Percentiles rank a stretch among this genome's conserved stretches.
These are phyloP conservation scores for Wickerhamomyces chaumierensis DNA, from an alignment of 805 yeast species.

Conservation along the genomic window DNA sequence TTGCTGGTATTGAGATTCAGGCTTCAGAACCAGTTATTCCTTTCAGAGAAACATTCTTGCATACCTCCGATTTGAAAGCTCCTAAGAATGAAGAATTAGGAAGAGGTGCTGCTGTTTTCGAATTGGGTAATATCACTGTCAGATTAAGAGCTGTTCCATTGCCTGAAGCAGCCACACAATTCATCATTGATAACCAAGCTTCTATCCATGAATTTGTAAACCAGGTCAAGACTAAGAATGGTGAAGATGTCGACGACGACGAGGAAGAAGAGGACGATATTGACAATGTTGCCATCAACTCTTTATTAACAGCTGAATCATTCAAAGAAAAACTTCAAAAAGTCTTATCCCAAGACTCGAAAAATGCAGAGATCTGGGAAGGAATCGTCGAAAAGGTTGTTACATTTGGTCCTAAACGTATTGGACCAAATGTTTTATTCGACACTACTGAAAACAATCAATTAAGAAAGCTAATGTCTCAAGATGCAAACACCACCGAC, in stretches of 20 bases:
- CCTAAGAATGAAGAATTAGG: constrained; percentile 33
- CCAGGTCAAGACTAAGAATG: constrained; percentile 7
- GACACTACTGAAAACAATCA: constrained; percentile 30
- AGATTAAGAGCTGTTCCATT: constrained; percentile 40
- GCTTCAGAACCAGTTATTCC: constrained; percentile 92
- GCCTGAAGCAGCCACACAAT: constrained; percentile 35
- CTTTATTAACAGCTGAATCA: constrained; percentile 16
- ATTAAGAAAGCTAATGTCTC: constrained; percentile 27
- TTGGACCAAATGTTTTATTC: constrained; percentile 65
- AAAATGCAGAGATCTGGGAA: constrained; percentile 18
- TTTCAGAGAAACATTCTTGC: constrained; percentile 71
- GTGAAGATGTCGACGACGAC: constrained; percentile 9
- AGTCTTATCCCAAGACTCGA: constrained; percentile 18
- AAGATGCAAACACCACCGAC: too few species aligned
- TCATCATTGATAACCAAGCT: constrained; percentile 35
- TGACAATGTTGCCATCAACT: constrained; percentile 11
- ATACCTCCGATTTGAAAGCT: constrained; percentile 38
- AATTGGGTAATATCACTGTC: constrained; percentile 37
- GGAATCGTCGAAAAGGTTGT: constrained; percentile 31
- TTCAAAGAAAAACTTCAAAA: constrained; percentile 24
- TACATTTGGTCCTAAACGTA: constrained; percentile 67
- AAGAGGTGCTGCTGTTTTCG: constrained; percentile 38
- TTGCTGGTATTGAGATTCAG: constrained; percentile 82
- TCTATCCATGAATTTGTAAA: constrained; percentile 28
- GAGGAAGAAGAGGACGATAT: constrained; percentile 14